These are phyloP conservation scores for Piper betle DNA, from an alignment of 164 flowering plant species.

Conservation along the genomic window DNA sequence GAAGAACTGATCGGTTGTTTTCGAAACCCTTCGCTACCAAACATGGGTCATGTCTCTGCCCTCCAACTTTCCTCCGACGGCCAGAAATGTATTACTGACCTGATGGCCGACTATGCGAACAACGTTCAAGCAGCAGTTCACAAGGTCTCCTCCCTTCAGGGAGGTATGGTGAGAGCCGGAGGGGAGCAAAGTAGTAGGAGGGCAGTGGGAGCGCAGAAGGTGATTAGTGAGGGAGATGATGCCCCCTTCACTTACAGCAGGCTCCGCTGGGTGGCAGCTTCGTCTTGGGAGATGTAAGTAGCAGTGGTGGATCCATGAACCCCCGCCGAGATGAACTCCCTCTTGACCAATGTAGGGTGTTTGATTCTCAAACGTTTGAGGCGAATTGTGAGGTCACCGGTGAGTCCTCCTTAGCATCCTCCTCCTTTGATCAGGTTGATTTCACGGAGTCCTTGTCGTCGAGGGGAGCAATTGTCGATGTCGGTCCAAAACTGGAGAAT, in stretches of 20 bases:
- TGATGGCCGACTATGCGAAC: slow-evolving; percentile 44
- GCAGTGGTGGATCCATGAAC: slow-evolving; percentile 13
- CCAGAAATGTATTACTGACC: slow-evolving; percentile 48
- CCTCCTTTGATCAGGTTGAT: slow-evolving; percentile 27
- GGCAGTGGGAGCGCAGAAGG: slow-evolving; percentile 12
- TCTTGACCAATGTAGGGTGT: slow-evolving; percentile 29
- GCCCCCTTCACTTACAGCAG: slow-evolving; percentile 16
- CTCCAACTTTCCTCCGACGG: slow-evolving; percentile 63
- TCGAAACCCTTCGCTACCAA: not conserved
- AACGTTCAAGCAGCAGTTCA: slow-evolving; percentile 24
- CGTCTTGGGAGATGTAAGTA: slow-evolving; percentile 17
- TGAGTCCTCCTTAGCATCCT: slow-evolving; percentile 27
- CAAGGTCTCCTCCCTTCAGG: slow-evolving; percentile 17
- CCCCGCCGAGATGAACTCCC: slow-evolving; percentile 24
- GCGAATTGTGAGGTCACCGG: slow-evolving; percentile 14
- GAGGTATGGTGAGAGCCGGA: slow-evolving; percentile 10
- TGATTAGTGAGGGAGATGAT: slow-evolving; percentile 24
- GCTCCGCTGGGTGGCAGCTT: slow-evolving; percentile 22
- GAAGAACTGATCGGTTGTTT: not conserved
- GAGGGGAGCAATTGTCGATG: slow-evolving; percentile 15
- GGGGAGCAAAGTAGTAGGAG: slow-evolving; percentile 15
- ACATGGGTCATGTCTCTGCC: slow-evolving; percentile 25
- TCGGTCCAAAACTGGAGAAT: slow-evolving; percentile 26
- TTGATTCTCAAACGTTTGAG: slow-evolving; percentile 21
- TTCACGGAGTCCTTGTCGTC: slow-evolving; percentile 16